Base-by-base conservation (phyloP, 352 stramenopile genomes). In the Pelagophyceae sp. region DNA sequence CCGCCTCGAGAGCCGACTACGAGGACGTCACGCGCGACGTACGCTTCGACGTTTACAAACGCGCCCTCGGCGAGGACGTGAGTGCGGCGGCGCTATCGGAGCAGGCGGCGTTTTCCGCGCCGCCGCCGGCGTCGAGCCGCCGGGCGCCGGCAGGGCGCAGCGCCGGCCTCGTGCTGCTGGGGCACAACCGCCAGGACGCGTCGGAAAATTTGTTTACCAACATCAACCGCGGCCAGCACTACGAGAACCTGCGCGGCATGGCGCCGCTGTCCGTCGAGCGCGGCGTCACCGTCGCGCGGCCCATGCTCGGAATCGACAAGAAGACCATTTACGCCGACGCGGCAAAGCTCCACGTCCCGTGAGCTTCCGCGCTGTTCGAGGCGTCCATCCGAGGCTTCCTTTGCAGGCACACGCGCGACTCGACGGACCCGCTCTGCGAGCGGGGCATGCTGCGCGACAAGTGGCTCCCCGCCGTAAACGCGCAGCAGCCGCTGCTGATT, bases 161-260 rank as follows among this genome's bases (percentile, higher is more conserved):
- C 45, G 67, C 6, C 35, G 67, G 23, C 67, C 35, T 58, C 15
- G 67, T 74, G 38, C 27, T 74, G 0, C 38, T 74, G 2, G 67
- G 67, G 11, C 67, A 74, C 67, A 74, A 74, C 67, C 33, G 67
- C 11, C 23, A 74, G 35, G 67, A 74, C 67, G 31, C 67, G 0
- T 35, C 3, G 35, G 67, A 74, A 27, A 74, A 74, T 27, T 20
- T 74, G 1, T 74, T 74, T 37, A 32, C 67, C 15, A 74, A 74
- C 67, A n/a, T 74, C 35, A 54, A 54, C 38, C 51, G 33, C 35
- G 25, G 37, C 15, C 67, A 54, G 67, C 33, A 51, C 33, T 74
- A 74, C 67, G 67, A 74, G 3, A 19, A 74, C 17, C 38, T 74
- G 2, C 33, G 67, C 6, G 67, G 67, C 35, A 74, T 74, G 67